Conservation (phyloP, 2,329 filamentous ascomycete genomes). For the Lachnellula occidentalis region DNA sequence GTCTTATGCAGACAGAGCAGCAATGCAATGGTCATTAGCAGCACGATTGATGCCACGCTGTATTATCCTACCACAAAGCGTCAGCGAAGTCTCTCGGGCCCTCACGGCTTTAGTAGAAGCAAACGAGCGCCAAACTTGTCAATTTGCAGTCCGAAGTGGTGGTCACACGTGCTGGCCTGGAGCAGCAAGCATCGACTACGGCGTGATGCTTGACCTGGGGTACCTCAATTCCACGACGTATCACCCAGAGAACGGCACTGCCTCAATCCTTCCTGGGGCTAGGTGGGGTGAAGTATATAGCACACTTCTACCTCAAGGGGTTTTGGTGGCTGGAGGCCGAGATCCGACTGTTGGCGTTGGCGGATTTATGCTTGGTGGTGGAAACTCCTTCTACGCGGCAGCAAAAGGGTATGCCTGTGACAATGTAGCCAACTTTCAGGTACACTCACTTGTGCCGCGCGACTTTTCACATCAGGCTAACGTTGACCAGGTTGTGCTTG, state of each 20-base stretch:
- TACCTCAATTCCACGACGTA: constrained; percentile 30
- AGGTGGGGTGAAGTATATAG: constrained; percentile 36
- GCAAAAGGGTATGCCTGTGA: constrained; percentile 45
- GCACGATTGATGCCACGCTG: too few relatives aligned
- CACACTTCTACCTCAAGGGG: constrained; percentile 26
- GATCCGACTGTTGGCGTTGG: constrained; percentile 33
- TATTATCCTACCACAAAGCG: too few relatives aligned
- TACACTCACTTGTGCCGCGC: too few relatives aligned
- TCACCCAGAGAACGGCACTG: constrained; percentile 23
- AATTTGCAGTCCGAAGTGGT: constrained; percentile 50
- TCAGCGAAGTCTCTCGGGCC: too few relatives aligned
- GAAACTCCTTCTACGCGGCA: constrained; percentile 33
- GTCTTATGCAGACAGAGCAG: too few relatives aligned
- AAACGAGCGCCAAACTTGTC: neutral
- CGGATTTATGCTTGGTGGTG: constrained; percentile 33
- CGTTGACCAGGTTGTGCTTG: constrained; percentile 43
- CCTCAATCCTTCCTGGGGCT: constrained; percentile 32
- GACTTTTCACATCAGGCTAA: too few relatives aligned
- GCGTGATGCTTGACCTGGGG: constrained; percentile 39
- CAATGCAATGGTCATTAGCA: too few relatives aligned
- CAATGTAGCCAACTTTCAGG: constrained; percentile 38
- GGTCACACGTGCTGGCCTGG: constrained; percentile 51
- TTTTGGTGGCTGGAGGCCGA: constrained; percentile 34
- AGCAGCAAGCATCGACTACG: constrained; percentile 43
- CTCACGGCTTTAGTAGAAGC: too few relatives aligned